Evolutionary conservation across 371 early-diverging fungal genomes (phyloP), one percentile per base, ranked within the genome.

Genomic region (Rhizomucor miehei): DNA sequence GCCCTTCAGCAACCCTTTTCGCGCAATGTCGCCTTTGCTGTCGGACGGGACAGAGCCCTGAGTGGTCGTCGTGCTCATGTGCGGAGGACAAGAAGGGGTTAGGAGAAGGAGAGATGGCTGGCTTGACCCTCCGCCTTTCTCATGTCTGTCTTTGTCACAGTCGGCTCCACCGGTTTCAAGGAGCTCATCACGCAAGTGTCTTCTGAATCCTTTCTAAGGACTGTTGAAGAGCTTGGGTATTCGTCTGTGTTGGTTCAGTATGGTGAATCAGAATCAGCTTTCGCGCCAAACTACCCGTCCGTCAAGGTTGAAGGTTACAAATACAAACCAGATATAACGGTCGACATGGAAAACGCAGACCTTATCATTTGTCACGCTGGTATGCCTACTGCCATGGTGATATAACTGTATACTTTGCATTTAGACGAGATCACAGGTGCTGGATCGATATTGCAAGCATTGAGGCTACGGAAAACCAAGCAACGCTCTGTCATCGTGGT

Each of bases 101-200:
- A 41, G 41, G 41, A 41, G 19, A 14, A 41, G 16, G 19, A 41
- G 41, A 6, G 41, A 19, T 3, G 41, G 16, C 41, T 11, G 16
- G 14, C 41, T 41, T 41, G 41, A 14, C 41, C 19, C 41, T 41
- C 19, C 41, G 19, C 41, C 41, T 41, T 11, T 3, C 8, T 29
- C 38, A 62, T 65, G 63, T 44, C 52, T 13, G 39, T 86, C 11
- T 91, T 94, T 62, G 84, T 93, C 24, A 95, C 95, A 0, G 94
- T 96, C 9, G 97, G 97, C 13, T 89, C 94, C 9, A 94, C 94
- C 5, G 83, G 87, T 0, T 96, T 96, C 61, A 91, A 92, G 60
- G 75, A 73, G 4, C 81, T 96, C 14, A 71, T 94, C 35, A 44
- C 54, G 10, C 60, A 69, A 3, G 71, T 80, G 3, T 66, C 75